Evolutionary conservation across 108 stramenopile species (phyloP).

Genomic region (Fragilaria crotonensis): DNA sequence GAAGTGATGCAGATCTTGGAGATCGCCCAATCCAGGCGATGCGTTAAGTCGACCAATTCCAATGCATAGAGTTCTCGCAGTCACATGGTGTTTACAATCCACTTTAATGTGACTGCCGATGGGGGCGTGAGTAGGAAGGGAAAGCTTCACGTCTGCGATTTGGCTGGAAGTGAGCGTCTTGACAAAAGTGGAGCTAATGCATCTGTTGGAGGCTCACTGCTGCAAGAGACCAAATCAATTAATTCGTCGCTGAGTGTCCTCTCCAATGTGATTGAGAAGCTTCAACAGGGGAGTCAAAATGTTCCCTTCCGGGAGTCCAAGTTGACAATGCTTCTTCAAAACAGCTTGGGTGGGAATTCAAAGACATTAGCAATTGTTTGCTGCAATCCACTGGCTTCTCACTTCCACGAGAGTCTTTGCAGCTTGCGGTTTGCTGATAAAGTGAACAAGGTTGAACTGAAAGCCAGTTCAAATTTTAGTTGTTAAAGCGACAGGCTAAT

Average conservation of each 20-base stretch:
- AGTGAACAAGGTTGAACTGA: slow-evolving; percentile 75
- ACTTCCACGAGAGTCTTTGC: slow-evolving; percentile 79
- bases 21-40: slow-evolving; percentile 58
- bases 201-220: slow-evolving; percentile 32
- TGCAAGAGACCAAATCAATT: slow-evolving; percentile 83
- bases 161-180: slow-evolving; percentile 91
- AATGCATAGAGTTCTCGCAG: slow-evolving; percentile 81
- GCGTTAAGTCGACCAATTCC: slow-evolving; percentile 77
- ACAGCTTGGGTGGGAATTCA: slow-evolving; percentile 82
- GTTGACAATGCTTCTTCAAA: slow-evolving; percentile 83
- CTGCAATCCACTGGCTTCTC: slow-evolving; percentile 75
- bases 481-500: slow-evolving; percentile 14
- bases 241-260: slow-evolving; percentile 72
- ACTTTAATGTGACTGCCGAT: slow-evolving; percentile 48
- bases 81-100: slow-evolving; percentile 78
- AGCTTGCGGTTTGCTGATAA: slow-evolving; percentile 84
- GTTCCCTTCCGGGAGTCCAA: slow-evolving; percentile 94
- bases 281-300: slow-evolving; percentile 61
- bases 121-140: slow-evolving; percentile 43
- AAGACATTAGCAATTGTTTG: slow-evolving; percentile 91
- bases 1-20: slow-evolving; percentile 51
- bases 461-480: slow-evolving; percentile 37
- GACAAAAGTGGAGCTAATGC: slow-evolving; percentile 71
- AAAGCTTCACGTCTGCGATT: slow-evolving; percentile 73
- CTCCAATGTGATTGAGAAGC: slow-evolving; percentile 79